Evolutionary conservation across 108 stramenopile genomes (phyloP).

Genomic region (Aurantiochytrium sp.): DNA sequence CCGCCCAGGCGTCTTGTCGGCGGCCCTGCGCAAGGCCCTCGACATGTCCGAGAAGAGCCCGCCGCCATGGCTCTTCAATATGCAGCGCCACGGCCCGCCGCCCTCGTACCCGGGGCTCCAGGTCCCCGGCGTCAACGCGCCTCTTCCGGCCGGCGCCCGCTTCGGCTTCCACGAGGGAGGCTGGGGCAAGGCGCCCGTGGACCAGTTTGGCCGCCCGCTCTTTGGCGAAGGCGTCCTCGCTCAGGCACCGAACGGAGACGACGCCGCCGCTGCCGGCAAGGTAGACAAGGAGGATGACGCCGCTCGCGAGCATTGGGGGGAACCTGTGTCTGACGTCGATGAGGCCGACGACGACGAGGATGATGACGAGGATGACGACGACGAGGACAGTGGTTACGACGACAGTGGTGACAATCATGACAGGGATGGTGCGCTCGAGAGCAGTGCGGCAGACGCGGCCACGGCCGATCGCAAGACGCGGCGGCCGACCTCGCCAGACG

Average conservation of each 20-base stretch:
- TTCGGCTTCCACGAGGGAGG: slow-evolving; percentile 92
- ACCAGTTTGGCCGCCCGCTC: slow-evolving; percentile 77
- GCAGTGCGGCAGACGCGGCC: neutral
- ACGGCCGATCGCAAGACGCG: no score
- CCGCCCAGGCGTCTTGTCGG: slow-evolving; percentile 58
- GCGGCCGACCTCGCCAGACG: no score
- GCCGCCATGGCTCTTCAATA: slow-evolving; percentile 98
- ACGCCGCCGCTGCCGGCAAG: no score
- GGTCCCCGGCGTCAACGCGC: slow-evolving; percentile 96
- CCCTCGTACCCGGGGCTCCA: slow-evolving; percentile 81
- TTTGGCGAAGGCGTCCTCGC: slow-evolving; percentile 71
- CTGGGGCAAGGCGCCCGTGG: slow-evolving; percentile 98
- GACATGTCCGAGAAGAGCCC: slow-evolving; percentile 55
- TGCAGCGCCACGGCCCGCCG: slow-evolving; percentile 98
- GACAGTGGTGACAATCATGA: neutral
- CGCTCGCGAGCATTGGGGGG: slow-evolving; percentile 65
- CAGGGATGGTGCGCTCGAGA: neutral
- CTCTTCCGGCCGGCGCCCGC: slow-evolving; percentile 75
- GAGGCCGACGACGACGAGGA: slow-evolving; percentile 67
- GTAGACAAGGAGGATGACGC: neutral
- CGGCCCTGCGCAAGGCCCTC: slow-evolving; percentile 72
- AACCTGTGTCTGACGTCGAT: slow-evolving; percentile 63
- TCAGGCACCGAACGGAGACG: no score
- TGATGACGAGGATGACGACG: slow-evolving; percentile 63
- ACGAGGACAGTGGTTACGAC: slow-evolving; percentile 26